A percentile compares a stretch with the other conserved stretches of the same genome.
Evolutionary conservation across 192 early-diverging fungal genomes (phyloP).

Genomic region (Podila epigama): DNA sequence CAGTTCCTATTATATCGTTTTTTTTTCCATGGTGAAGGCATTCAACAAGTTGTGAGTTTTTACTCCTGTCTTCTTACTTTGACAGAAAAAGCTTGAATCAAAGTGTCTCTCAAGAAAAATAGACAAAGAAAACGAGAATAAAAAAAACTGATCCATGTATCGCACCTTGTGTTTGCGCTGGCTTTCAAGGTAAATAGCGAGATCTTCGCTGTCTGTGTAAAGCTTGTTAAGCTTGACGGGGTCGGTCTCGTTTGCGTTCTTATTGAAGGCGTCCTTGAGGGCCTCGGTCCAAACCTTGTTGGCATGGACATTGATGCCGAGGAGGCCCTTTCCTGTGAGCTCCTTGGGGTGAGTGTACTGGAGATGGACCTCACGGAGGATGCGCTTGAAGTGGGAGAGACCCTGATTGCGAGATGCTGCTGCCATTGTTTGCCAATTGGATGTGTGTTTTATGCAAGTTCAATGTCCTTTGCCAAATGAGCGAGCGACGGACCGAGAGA

Average conservation of each 20-base stretch:
- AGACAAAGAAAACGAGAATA: too few relatives aligned
- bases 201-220: conserved; percentile 27
- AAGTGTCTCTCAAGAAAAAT: too few relatives aligned
- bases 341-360: conserved; percentile 45
- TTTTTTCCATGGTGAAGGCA: neutral
- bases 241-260: conserved; percentile 34
- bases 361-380: conserved; percentile 38
- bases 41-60: neutral
- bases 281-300: conserved; percentile 46
- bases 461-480: neutral
- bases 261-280: conserved; percentile 36
- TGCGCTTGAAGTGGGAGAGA: conserved; percentile 38
- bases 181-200: conserved; percentile 37
- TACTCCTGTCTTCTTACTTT: too few relatives aligned
- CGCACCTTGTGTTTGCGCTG: conserved; percentile 40
- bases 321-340: conserved; percentile 26
- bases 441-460: neutral
- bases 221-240: conserved; percentile 29
- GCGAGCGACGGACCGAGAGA: too few relatives aligned
- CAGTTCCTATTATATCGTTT: conserved; percentile 9
- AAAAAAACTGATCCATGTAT: neutral
- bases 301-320: conserved; percentile 35
- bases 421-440: neutral
- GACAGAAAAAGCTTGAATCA: too few relatives aligned
- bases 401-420: conserved; percentile 23